Base-by-base conservation (phyloP, 495 filamentous ascomycete species). In the Neurospora discreta region DNA sequence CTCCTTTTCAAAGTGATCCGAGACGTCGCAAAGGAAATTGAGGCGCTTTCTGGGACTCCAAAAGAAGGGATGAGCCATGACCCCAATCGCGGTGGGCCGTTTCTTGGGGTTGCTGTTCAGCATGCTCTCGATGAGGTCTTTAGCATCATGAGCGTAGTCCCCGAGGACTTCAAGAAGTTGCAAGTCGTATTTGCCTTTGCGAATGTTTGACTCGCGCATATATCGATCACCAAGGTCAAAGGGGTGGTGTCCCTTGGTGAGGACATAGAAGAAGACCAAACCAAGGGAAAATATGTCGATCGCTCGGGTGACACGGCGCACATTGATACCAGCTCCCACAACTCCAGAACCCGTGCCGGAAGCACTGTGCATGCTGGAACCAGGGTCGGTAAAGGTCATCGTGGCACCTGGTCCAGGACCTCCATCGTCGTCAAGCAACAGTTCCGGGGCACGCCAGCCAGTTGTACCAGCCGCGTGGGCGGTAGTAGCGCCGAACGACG, bases 271-370 rank as follows among this genome's bases (percentile, higher is more conserved):
- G 82, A 97, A 98, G 68, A 98, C 94, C 65, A 97, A 93, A 9
- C 95, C 95, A 38, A 98, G 85, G 3, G 93, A 95, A 82, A 98
- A 99, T 39, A 98, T 96, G 78, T 99, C 95, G 75, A 98, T 97
- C 30, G 95, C 91, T 6, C 95, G 89, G 36, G 96, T 99, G 36
- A 95, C 95, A 23, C 95, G 92, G 60, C 92, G 88, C 46, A 58
- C 38, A 23, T 71, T 71, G 18, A 74, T 38, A 3, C 73, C 72
- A 7, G 90, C 73, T 88, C 75, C 73, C 40, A 81, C 78, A 80
- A 75, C 42, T 77, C 78, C 60, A 9, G 79, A 78, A 60, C 52
- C 52, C 18, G 52, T 60, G 23, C 84, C 83, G 2, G 85, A 87
- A 26, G 81, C 82, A 72, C 84, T 85, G 70, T 86, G 80, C 44